Evolutionary conservation across 495 filamentous ascomycete species (phyloP), one percentile per base, ranked within the genome.

Genomic region (Bombardia bombarda): DNA sequence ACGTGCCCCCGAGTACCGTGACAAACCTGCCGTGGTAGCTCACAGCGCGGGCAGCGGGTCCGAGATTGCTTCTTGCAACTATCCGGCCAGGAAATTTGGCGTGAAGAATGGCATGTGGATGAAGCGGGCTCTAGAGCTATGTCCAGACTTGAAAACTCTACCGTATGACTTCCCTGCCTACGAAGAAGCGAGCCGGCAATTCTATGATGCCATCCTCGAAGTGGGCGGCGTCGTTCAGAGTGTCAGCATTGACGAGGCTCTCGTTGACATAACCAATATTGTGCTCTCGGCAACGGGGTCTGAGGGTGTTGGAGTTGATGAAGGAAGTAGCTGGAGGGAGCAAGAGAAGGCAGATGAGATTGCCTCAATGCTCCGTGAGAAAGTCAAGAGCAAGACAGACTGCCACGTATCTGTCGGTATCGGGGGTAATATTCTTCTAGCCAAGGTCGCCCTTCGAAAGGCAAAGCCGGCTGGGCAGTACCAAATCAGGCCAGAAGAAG

Each of bases 101-200:
- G 71, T 97, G 39, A 95, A 87, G 57, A 97, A 97, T 48, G 92
- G 93, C 7, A 96, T 95, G 93, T 98, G 92, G 92, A 95, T 98
- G 89, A 90, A 89, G 54, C 70, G 75, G 22, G 92, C 93, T 3
- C 70, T 82, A 49, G 79, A 90, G 46, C 65, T 88, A 10, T 98
- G 90, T 61, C 83, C 89, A 0, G 78, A 88, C 16, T 72, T 98
- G 22, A 85, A 89, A 47, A 76, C 93, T 4, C 57, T 98, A 25
- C 85, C 87, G 0, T 98, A 98, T 50, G 90, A 98, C 53, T 97
- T 96, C 53, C 82, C 83, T 5, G 88, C 78, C 0, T 98, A 98
- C 49, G 93, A 97, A 65, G 86, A 90, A 49, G 89, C 89, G 1
- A 97, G 92, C 55, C 72, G 78, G 37, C 74, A 74, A 18, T 97